Evolutionary conservation across 441 rosid genomes (phyloP).

Genomic region (Croton setiger): DNA sequence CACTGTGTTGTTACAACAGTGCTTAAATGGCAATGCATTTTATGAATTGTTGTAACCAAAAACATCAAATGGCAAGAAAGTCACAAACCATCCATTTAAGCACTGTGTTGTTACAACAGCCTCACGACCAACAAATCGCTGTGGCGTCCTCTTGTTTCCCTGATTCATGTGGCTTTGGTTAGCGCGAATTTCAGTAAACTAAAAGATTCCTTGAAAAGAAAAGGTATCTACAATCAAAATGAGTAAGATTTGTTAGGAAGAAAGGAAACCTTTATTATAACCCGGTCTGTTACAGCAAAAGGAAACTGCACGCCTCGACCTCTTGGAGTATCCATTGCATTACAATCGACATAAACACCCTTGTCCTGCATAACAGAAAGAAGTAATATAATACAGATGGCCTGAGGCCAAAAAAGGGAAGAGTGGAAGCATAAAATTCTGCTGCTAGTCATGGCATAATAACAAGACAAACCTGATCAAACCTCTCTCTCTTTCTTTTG

Average conservation of each 20-base stretch:
- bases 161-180: conserved; percentile 35
- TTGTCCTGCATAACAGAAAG: conserved; percentile 50
- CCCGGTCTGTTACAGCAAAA: conserved; percentile 82
- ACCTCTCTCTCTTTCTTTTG: conserved; percentile 83
- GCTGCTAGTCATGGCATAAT: neutral
- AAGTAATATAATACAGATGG: neutral
- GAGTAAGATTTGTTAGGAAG: conserved; percentile 1
- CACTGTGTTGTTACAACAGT: conserved; percentile 96
- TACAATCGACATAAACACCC: conserved; percentile 48
- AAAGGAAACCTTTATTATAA: conserved; percentile 76
- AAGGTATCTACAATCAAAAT: neutral
- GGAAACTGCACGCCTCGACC: conserved; percentile 90
- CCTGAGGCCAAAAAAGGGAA: neutral
- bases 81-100: conserved; percentile 89
- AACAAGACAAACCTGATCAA: conserved; percentile 60
- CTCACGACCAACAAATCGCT: conserved; percentile 95
- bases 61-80: neutral
- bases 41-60: no score
- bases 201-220: neutral
- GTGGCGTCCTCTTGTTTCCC: conserved; percentile 98
- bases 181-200: conserved; percentile 22
- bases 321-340: conserved; percentile 47
- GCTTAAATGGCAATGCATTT: no score
- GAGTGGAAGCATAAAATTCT: neutral
- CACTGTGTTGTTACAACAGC: conserved; percentile 97